Conservation (phyloP, 441 rosid species). For the Erodium moschatum region DNA sequence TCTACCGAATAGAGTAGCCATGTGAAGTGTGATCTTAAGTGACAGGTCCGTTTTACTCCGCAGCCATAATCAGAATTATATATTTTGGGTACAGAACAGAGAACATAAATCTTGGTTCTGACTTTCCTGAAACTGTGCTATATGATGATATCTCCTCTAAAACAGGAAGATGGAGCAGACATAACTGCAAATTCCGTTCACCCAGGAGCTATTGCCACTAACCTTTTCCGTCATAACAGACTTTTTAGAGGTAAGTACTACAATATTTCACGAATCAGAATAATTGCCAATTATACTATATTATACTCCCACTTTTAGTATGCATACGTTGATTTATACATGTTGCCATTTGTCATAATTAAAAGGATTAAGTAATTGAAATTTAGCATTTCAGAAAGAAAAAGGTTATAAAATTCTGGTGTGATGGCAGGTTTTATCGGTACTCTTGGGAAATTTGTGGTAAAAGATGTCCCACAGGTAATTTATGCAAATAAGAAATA, state of each 20-base stretch:
- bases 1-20: too few species aligned
- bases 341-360: too few species aligned
- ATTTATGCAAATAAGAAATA: not conserved
- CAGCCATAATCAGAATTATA: not conserved
- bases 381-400: too few species aligned
- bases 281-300: too few species aligned
- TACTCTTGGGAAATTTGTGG: slow-evolving; percentile 32
- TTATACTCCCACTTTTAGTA: too few species aligned
- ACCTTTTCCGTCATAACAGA: slow-evolving; percentile 44
- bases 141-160: not conserved
- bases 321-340: too few species aligned
- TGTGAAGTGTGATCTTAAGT: too few species aligned
- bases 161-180: slow-evolving; percentile 51
- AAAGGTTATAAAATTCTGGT: not conserved
- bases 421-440: slow-evolving; percentile 34
- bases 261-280: not conserved
- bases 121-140: not conserved
- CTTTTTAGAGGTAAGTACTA: slow-evolving; percentile 33
- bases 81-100: not conserved
- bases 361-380: too few species aligned
- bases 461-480: slow-evolving; percentile 61
- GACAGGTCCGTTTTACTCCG: not conserved
- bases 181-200: slow-evolving; percentile 67
- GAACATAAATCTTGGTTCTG: not conserved
- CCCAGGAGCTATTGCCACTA: slow-evolving; percentile 61